Percentiles rank a stretch among this genome's conserved stretches.
phyloP scores from a whole-genome alignment of 1,284 basidiomycete genomes.

The Entoloma clypeatum region DNA sequence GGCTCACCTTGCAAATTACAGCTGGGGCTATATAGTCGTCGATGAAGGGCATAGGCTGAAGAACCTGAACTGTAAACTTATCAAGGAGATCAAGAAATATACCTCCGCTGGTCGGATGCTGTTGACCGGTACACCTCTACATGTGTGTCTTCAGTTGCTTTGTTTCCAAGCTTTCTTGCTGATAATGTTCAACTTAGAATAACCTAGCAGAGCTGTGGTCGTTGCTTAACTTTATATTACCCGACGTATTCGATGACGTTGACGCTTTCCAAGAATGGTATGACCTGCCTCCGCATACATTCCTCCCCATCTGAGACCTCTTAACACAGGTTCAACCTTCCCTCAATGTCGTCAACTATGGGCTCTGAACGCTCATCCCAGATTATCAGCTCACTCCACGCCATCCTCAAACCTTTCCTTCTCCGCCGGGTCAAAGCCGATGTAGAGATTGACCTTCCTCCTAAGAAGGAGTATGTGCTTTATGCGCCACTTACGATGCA shows the following conservation, averaged over 20 bases:
- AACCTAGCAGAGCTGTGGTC: conserved; percentile 95
- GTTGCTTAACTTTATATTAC: conserved; percentile 91
- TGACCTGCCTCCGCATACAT: conserved; percentile 21
- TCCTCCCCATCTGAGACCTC: not conserved
- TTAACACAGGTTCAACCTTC: conserved; percentile 65
- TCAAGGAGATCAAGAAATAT: conserved; percentile 90
- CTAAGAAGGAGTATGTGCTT: conserved; percentile 94
- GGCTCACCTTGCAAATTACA: conserved; percentile 58
- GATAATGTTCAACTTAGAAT: conserved; percentile 52
- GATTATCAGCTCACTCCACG: conserved; percentile 82
- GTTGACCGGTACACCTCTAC: conserved; percentile 90
- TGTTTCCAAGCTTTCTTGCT: not conserved
- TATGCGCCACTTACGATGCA: conserved; percentile 84
- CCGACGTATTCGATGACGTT: conserved; percentile 88
- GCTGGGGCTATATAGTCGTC: conserved; percentile 93
- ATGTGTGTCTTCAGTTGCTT: conserved; percentile 47
- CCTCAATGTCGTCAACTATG: conserved; percentile 56
- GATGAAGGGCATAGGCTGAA: conserved; percentile 96
- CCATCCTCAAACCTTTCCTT: conserved; percentile 94
- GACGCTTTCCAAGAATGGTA: conserved; percentile 91
- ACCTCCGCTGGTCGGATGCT: conserved; percentile 85
- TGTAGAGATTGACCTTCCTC: conserved; percentile 80
- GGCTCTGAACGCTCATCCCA: conserved; percentile 57
- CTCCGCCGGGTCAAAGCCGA: conserved; percentile 89
- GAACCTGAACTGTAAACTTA: conserved; percentile 88